Evolutionary conservation across 495 filamentous ascomycete species (phyloP), one percentile per base, ranked within the genome.

Genomic region (Glarea lozoyensis): DNA sequence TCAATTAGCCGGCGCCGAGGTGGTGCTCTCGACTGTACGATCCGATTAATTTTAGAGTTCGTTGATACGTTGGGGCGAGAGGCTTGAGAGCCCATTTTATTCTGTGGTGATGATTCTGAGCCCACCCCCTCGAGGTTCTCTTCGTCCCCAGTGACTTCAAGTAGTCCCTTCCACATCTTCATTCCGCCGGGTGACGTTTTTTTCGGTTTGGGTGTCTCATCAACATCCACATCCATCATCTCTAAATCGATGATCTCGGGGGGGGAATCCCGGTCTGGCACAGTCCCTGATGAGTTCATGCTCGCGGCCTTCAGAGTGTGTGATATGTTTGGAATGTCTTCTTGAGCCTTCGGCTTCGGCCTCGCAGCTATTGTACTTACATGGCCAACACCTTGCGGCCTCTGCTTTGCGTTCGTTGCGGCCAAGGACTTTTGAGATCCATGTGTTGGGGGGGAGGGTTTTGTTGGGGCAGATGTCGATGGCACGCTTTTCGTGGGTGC

Each of bases 1-100:
- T 79, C 75, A 42, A 79, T 76, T 19, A 79, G 40, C 13, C 75
- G 66, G 41, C 62, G 67, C 25, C 67, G 69, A 13, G 61, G 61
- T 36, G 32, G 19, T 10, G 35, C 33, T n/a, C n/a, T n/a, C n/a
- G n/a, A n/a, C n/a, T n/a, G n/a, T n/a, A n/a, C n/a, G n/a, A n/a
- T n/a, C n/a, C n/a, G n/a, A n/a, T n/a, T n/a, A n/a, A n/a, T n/a
- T n/a, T n/a, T n/a, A n/a, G n/a, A n/a, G n/a, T n/a, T n/a, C n/a
- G n/a, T n/a, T n/a, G n/a, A n/a, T n/a, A n/a, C n/a, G n/a, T n/a
- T n/a, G n/a, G n/a, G n/a, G n/a, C n/a, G n/a, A n/a, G n/a, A n/a
- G n/a, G n/a, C n/a, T n/a, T n/a, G n/a, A n/a, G n/a, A n/a, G n/a
- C n/a, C n/a, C n/a, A n/a, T n/a, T n/a, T n/a, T n/a, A n/a, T n/a